Conservation (phyloP, 768 basidiomycete species). For the Pholiota molesta region DNA sequence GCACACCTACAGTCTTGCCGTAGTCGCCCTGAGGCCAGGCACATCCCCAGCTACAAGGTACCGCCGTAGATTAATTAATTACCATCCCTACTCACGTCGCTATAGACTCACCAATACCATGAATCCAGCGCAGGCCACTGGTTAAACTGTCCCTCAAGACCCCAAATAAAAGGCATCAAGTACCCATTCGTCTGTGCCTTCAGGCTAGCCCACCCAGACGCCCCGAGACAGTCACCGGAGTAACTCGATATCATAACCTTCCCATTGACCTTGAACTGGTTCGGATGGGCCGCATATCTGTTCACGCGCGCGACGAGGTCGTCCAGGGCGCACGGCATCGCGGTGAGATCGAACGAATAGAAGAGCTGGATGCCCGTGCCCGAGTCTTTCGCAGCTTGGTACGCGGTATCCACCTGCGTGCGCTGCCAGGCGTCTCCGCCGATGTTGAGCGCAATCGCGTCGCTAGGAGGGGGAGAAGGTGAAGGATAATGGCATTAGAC, state of each 20-base stretch:
- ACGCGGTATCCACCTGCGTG: conserved; percentile 49
- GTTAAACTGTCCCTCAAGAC: conserved; percentile 47
- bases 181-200: conserved; percentile 50
- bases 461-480: conserved; percentile 30
- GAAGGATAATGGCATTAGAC: conserved; percentile 18
- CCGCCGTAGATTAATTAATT: neutral
- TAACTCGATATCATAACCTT: conserved; percentile 65
- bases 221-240: conserved; percentile 61
- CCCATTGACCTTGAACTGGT: conserved; percentile 56
- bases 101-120: conserved; percentile 46
- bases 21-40: conserved; percentile 59
- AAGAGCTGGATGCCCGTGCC: conserved; percentile 53
- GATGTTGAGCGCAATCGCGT: conserved; percentile 67
- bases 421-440: conserved; percentile 58
- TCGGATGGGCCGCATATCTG: conserved; percentile 50
- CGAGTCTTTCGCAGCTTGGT: conserved; percentile 47
- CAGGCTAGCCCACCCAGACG: conserved; percentile 46
- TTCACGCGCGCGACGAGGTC: conserved; percentile 47
- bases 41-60: conserved; percentile 52
- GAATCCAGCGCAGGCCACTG: conserved; percentile 52
- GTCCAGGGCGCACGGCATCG: conserved; percentile 48
- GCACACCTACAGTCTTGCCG: conserved; percentile 41
- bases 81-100: neutral
- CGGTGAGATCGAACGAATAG: conserved; percentile 59
- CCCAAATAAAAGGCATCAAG: conserved; percentile 60